These are phyloP conservation scores for Trichosporon sp. DNA, from an alignment of 1,284 basidiomycete genomes.

Conservation along the genomic window DNA sequence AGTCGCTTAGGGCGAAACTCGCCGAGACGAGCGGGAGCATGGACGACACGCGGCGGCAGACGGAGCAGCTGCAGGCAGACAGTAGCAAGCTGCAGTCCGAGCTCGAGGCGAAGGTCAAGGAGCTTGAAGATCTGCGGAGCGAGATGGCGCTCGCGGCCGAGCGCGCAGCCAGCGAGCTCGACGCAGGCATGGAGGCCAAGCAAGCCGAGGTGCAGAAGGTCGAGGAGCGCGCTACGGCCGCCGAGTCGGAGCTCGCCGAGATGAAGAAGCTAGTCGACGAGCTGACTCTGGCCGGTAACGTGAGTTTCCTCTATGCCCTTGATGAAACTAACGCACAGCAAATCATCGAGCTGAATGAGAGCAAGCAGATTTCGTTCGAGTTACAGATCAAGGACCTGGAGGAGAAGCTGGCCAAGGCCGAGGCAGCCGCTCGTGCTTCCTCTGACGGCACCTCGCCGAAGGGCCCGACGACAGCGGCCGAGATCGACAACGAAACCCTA, in stretches of 20 bases:
- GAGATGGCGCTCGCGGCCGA: constrained; percentile 41
- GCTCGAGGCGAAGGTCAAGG: constrained; percentile 29
- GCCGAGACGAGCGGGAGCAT: constrained; percentile 38
- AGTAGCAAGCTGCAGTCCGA: constrained; percentile 26
- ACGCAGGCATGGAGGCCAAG: constrained; percentile 48
- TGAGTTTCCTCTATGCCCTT: constrained; percentile 16
- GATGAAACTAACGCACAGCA: constrained; percentile 54
- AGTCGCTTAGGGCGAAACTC: constrained; percentile 30
- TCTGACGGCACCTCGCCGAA: constrained; percentile 27
- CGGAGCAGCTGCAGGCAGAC: constrained; percentile 35
- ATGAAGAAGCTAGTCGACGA: constrained; percentile 42
- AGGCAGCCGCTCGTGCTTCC: constrained; percentile 5
- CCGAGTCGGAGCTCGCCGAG: constrained; percentile 31
- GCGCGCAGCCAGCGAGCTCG: constrained; percentile 38
- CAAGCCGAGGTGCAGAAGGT: constrained; percentile 41
- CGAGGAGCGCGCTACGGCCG: constrained; percentile 36
- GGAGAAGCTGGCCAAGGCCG: constrained; percentile 29
- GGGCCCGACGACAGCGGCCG: constrained; percentile 59
- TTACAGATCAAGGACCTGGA: constrained; percentile 63
- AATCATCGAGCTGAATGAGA: constrained; percentile 85
- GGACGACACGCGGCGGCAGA: constrained; percentile 29
- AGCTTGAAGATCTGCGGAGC: constrained; percentile 36
- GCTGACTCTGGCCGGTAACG: constrained; percentile 41
- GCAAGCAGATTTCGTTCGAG: constrained; percentile 71
- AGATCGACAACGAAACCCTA: constrained; percentile 90